Base-by-base conservation (phyloP, 331 rosid genomes). In the Arachis monticola region DNA sequence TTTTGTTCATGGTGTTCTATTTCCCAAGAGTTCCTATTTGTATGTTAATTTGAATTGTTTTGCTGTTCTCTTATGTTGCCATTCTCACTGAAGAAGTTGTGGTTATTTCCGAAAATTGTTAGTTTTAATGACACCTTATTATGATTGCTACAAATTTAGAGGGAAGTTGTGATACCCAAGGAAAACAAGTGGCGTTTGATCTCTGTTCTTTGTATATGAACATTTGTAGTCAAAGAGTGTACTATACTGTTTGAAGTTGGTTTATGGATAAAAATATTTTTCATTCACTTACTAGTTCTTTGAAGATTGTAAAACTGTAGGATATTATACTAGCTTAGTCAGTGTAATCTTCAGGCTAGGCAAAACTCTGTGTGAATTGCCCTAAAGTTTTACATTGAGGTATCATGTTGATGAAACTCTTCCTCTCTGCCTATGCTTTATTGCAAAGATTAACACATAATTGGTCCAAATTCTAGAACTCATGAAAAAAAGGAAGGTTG, bases 121-220 rank as follows among this genome's bases (percentile, higher is more conserved):
- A 17, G 17, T 35, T 35, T 42, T 66, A 40, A 58, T 56, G 48
- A n/a, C 68, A 64, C 60, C 32, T 30, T 42, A 14, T 31, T 45
- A 35, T 71, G 56, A 35, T 71, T 31, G 67, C 57, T 40, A 13
- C 65, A 60, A 63, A 63, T 14, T 56, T n/a, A 47, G 57, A 3
- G n/a, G 42, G 13, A 22, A 62, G 27, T 72, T 46, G 51, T 73
- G 31, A 14, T 74, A 14, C 63, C 44, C 45, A 27, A 60, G 52
- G 27, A 63, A 45, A 55, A 44, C 56, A 32, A 45, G 6, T 67
- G 45, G 2, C 50, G 12, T 58, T 44, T 35, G 17, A 41, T 60
- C 42, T 56, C 17, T 4, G 13, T 17, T 72, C 17, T 67, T 45
- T 53, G 67, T 5, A 10, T 22, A 31, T n/a, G 50, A 61, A 14